phyloP scores from a whole-genome alignment of 768 basidiomycete genomes.

The Grammothele lineata region DNA sequence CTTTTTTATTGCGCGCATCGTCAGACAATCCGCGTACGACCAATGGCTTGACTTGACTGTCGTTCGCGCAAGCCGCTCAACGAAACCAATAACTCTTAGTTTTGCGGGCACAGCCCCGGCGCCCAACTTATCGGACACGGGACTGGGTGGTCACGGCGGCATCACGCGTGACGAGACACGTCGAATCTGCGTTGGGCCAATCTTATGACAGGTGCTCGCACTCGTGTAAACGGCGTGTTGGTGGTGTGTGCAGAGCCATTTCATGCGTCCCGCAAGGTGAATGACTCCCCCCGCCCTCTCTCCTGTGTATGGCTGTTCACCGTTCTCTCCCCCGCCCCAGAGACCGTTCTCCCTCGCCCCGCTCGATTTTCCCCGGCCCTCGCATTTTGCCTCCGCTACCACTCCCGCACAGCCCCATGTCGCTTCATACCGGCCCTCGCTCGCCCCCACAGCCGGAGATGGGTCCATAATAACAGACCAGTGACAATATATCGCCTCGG shows the following conservation, averaged over 20 bases:
- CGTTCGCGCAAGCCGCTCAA: no score
- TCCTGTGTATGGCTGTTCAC: conserved; percentile 23
- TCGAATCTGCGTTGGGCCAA: conserved; percentile 6
- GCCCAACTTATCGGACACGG: no score
- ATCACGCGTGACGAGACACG: neutral
- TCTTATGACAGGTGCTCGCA: conserved; percentile 1
- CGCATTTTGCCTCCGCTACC: neutral
- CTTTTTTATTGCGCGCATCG: no score
- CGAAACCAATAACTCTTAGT: no score
- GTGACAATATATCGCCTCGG: no score
- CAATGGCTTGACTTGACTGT: no score
- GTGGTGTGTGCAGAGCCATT: conserved; percentile 25
- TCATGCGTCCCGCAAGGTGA: conserved; percentile 18
- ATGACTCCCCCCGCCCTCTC: conserved; percentile 18
- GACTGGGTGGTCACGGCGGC: conserved; percentile 10
- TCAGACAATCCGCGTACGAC: no score
- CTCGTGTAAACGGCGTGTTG: conserved; percentile 27
- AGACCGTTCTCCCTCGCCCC: conserved; percentile 6
- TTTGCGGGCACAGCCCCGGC: no score
- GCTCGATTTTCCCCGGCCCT: neutral
- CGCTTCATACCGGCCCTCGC: conserved; percentile 3
- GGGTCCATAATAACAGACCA: conserved; percentile 4
- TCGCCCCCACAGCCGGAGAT: conserved; percentile 6
- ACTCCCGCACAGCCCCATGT: conserved; percentile 6
- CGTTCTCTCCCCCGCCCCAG: conserved; percentile 11